A percentile compares a stretch with the other conserved stretches of the same genome.
Conservation (phyloP, 768 basidiomycete species). For the Mycena galericulata region DNA sequence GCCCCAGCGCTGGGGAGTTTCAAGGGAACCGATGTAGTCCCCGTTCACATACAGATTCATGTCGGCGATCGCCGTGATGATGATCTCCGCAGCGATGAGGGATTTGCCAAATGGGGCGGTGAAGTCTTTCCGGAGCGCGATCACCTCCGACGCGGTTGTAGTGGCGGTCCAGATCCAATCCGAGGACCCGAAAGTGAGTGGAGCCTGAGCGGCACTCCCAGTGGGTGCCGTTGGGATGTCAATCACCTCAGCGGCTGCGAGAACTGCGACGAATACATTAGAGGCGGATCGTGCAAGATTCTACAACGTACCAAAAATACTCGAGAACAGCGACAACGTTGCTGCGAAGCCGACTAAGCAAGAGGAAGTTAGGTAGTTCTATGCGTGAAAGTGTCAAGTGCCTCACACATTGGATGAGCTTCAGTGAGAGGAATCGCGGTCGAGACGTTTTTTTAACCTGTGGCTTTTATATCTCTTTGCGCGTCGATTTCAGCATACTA, state of each 20-base stretch:
- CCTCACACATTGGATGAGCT: background rate
- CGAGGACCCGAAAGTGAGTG: background rate
- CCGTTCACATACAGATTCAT: constrained; percentile 10
- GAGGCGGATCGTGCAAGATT: background rate
- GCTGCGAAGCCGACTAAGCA: background rate
- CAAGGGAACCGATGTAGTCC: background rate
- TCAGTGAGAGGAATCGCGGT: background rate
- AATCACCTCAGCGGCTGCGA: background rate
- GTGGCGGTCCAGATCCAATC: background rate
- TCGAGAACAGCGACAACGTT: background rate
- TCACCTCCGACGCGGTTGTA: background rate
- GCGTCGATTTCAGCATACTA: no score
- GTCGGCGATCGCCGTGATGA: background rate
- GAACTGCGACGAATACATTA: background rate
- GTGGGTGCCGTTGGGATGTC: background rate
- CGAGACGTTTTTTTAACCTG: background rate
- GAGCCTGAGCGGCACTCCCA: background rate
- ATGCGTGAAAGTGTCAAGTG: background rate
- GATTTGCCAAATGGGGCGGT: constrained; percentile 1
- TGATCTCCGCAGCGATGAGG: constrained; percentile 7
- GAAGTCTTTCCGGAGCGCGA: constrained; percentile 3
- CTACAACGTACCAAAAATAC: background rate
- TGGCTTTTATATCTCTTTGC: background rate
- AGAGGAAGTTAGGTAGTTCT: constrained; percentile 1
- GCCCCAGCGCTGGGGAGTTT: background rate